Percentiles rank a stretch among this genome's conserved stretches.
Evolutionary conservation across 2,329 filamentous ascomycete species (phyloP).

Genomic region (Botrytis hyacinthi): DNA sequence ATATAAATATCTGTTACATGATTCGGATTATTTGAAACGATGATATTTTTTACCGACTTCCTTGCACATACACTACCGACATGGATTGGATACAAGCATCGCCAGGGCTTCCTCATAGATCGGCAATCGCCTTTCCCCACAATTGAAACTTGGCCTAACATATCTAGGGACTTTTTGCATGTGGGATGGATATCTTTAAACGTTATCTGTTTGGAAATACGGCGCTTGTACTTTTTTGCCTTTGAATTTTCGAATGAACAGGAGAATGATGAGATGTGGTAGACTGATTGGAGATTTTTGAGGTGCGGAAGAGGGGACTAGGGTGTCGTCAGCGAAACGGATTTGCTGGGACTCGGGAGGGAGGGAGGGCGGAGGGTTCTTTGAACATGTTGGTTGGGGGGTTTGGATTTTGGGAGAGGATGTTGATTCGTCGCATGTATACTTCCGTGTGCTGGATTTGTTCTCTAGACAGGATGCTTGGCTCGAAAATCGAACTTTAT

Average conservation of each 20-base stretch:
- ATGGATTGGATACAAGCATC: background rate
- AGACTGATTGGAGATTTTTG: background rate
- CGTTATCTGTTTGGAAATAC: background rate
- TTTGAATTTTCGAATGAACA: background rate
- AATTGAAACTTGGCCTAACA: background rate
- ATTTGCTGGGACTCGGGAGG: background rate
- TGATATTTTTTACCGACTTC: background rate
- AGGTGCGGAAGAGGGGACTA: background rate
- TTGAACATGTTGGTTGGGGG: background rate
- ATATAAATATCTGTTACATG: conserved; percentile 1
- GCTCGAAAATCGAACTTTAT: background rate
- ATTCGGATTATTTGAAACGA: conserved; percentile 7
- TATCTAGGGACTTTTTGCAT: background rate
- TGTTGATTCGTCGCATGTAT: background rate
- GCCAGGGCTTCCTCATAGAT: background rate
- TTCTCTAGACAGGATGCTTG: background rate
- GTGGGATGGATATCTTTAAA: background rate
- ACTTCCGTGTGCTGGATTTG: background rate
- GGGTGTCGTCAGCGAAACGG: conserved; percentile 16
- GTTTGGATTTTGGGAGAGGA: background rate
- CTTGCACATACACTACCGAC: background rate
- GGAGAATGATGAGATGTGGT: background rate
- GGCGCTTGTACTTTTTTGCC: background rate
- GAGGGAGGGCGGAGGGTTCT: background rate
- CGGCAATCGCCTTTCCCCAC: background rate